Evolutionary conservation across 257 asterid species (phyloP).

Genomic region (Salvia hispanica): DNA sequence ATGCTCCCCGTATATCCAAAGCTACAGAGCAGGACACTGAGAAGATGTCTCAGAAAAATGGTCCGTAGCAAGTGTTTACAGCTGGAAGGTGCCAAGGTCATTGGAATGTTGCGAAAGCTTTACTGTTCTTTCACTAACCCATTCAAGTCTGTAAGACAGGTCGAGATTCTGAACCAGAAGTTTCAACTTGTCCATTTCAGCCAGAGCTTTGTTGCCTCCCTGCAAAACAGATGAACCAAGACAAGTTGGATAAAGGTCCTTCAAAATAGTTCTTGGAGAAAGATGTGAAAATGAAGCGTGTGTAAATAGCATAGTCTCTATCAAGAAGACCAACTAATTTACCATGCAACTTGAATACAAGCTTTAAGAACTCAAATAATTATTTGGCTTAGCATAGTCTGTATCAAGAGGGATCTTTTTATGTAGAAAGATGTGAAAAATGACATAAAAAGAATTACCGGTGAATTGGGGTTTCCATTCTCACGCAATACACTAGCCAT

Average conservation of each 20-base stretch:
- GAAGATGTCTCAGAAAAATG: constrained; percentile 12
- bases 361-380: not conserved
- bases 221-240: constrained; percentile 40
- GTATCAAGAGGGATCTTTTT: constrained; percentile 13
- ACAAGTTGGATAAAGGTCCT: not conserved
- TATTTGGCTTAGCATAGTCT: constrained; percentile 9
- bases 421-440: constrained; percentile 15
- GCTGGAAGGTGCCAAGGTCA: constrained; percentile 79
- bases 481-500: constrained; percentile 58
- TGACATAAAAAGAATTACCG: constrained; percentile 45
- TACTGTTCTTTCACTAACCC: constrained; percentile 80
- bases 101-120: constrained; percentile 74
- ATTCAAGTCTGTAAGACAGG: constrained; percentile 79
- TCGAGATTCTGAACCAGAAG: constrained; percentile 78
- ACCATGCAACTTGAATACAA: not conserved
- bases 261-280: not conserved
- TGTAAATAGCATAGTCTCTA: not conserved
- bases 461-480: constrained; percentile 51
- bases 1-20: constrained; percentile 6
- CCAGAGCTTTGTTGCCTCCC: constrained; percentile 49
- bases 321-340: constrained; percentile 4
- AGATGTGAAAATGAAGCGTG: not conserved
- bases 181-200: constrained; percentile 73
- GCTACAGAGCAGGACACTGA: constrained; percentile 19
- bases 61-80: constrained; percentile 34